Evolutionary conservation across 768 basidiomycete genomes (phyloP).

Genomic region (Mycena haematopus): DNA sequence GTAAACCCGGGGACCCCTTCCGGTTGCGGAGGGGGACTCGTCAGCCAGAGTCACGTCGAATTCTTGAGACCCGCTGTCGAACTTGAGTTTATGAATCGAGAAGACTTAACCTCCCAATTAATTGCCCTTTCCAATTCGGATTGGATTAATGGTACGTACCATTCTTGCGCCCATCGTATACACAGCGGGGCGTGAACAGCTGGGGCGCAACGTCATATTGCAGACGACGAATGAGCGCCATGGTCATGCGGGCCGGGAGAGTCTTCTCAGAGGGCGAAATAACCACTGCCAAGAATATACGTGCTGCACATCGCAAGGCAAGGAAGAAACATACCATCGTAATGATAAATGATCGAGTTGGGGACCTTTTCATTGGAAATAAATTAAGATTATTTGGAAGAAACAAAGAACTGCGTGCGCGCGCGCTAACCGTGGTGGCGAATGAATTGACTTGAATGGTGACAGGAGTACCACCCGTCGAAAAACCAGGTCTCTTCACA

Average conservation of each 20-base stretch:
- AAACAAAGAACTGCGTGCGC: no score
- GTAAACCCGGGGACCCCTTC: conserved; percentile 65
- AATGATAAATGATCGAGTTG: conserved; percentile 57
- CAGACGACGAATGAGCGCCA: conserved; percentile 70
- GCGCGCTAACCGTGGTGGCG: conserved; percentile 48
- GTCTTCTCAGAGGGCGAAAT: conserved; percentile 74
- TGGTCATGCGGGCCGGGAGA: conserved; percentile 69
- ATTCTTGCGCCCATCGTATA: conserved; percentile 62
- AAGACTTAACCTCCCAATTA: no score
- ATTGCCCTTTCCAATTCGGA: no score
- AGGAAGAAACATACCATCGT: conserved; percentile 64
- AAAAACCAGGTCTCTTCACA: conserved; percentile 72
- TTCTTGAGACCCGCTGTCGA: conserved; percentile 62
- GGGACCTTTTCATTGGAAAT: no score
- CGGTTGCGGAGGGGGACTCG: conserved; percentile 37
- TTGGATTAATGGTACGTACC: no score
- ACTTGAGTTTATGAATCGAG: conserved; percentile 62
- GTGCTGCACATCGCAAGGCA: conserved; percentile 7
- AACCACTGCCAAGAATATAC: conserved; percentile 43
- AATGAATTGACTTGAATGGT: conserved; percentile 68
- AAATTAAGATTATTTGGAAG: no score
- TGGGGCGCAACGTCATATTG: conserved; percentile 63
- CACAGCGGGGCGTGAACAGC: conserved; percentile 77
- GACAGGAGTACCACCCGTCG: conserved; percentile 54
- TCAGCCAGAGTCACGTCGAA: conserved; percentile 65